Percentiles rank a stretch among this genome's conserved stretches.
These are phyloP conservation scores for Exophiala mesophila DNA, from an alignment of 2,329 filamentous ascomycete species.

Conservation along the genomic window DNA sequence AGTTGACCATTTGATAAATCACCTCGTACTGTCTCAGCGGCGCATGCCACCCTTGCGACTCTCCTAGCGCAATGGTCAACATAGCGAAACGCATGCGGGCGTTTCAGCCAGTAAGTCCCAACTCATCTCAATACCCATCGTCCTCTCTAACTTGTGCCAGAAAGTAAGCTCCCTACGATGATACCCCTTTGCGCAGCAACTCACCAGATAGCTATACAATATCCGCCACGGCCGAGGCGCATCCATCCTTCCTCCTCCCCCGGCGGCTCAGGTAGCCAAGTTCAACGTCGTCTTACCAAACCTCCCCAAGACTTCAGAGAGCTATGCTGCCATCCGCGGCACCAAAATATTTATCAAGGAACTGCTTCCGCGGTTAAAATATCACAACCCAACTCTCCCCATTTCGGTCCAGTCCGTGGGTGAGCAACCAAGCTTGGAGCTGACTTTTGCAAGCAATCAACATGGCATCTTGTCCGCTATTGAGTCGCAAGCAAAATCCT, in stretches of 20 bases:
- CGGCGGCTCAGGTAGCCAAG: slow-evolving; percentile 38
- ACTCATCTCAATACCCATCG: background rate
- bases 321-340: slow-evolving; percentile 37
- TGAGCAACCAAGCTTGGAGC: slow-evolving; percentile 34
- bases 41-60: no score
- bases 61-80: slow-evolving; percentile 39
- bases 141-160: slow-evolving; percentile 8
- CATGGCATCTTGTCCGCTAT: background rate
- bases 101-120: slow-evolving; percentile 61
- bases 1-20: no score
- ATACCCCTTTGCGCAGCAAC: slow-evolving; percentile 23
- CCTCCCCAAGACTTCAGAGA: slow-evolving; percentile 36
- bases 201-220: slow-evolving; percentile 57
- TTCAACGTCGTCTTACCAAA: slow-evolving; percentile 30
- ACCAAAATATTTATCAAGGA: slow-evolving; percentile 82
- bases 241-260: slow-evolving; percentile 61
- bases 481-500: background rate
- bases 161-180: slow-evolving; percentile 21
- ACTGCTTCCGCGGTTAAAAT: slow-evolving; percentile 83
- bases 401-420: slow-evolving; percentile 69
- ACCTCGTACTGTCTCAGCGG: no score
- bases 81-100: slow-evolving; percentile 64
- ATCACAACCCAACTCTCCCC: slow-evolving; percentile 78
- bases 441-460: slow-evolving; percentile 35
- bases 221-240: slow-evolving; percentile 80